Base-by-base conservation (phyloP, 192 early-diverging fungal genomes). In the Podila horticola region DNA sequence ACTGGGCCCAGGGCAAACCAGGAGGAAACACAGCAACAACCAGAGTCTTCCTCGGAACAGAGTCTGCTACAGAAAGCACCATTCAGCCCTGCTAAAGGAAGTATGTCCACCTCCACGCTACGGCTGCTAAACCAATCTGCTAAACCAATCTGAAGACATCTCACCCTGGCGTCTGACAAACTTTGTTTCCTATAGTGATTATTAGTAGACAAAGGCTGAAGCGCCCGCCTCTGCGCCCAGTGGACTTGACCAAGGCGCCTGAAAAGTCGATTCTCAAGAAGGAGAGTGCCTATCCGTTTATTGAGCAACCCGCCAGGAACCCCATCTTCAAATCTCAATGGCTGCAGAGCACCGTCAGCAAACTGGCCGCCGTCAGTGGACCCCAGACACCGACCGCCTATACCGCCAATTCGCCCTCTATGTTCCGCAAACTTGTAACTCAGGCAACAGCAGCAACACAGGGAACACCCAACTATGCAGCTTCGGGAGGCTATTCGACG, bases 311-410 rank as follows among this genome's bases (percentile, higher is more conserved):
- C 4, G 66, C 49, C 28, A 55, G 67, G 62, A 81, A 60, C 57
- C 77, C 77, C 20, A 58, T 81, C 45, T 81, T 81, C 62, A 81
- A 81, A 38, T 81, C 77, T 0, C 77, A 69, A 31, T 81, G 77
- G 77, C 71, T 81, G 19, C 77, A 81, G 62, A 81, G 71, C 57
- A 81, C 77, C 15, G 77, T 81, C 26, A 81, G 55, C 71, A 81
- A 73, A 28, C 65, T 81, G n/a, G 77, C 71, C 15, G 77, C 69
- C 22, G 73, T 81, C 36, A 73, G 77, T 69, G 77, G 71, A n/a
- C 77, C 77, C 15, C 59, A 71, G 2, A 22, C 65, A 2, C 77
- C 77, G 9, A 81, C 77, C 12, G 71, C 70, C 38, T 81, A 81
- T 62, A 81, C 77, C 6, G 77, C 71, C 38, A 67, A 72, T 20